Evolutionary conservation across 352 stramenopile species (phyloP), one percentile per base, ranked within the genome.

Genomic region (Detonula confervacea): DNA sequence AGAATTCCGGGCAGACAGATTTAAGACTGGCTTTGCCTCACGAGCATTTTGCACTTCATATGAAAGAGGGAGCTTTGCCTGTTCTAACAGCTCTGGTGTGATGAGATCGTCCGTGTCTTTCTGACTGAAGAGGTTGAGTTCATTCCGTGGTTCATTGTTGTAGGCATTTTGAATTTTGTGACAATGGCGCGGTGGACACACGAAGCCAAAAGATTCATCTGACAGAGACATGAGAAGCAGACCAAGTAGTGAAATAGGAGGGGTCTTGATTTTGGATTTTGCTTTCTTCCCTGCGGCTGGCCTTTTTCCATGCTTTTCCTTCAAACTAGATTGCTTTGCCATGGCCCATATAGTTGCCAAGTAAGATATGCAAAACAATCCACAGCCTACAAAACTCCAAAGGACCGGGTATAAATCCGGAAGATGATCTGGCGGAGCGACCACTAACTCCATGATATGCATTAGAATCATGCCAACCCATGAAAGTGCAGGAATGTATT

Each of bases 381-480:
- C 85, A 75, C 87, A 93, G n/a, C 85, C 87, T 42, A 77, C 55
- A 11, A 91, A 57, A 82, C 76, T 90, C 83, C 83, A 93, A 14
- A 93, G 46, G 1, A 93, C 87, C 47, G 83, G 71, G 62, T 81
- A 93, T 12, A 93, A 54, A 87, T 93, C 85, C 42, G 87, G 87
- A 42, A 91, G 64, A 35, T 81, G 62, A 6, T 52, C 5, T 25
- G 88, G 86, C 56, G 76, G 56, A 4, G 37, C 14, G 46, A 92
- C 29, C 0, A 62, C 9, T 16, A 70, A 46, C 68, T 93, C 81
- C 47, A 55, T 27, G 11, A 85, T 16, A 68, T 94, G 89, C 20
- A 93, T 42, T 11, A 65, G 9, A 11, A 90, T 60, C 84, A 93
- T 91, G 22, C 52, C 51, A 33, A 79, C 11, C 30, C 51, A 75